phyloP scores from a whole-genome alignment of 352 stramenopile species.

The Globisporangium sylvaticum region DNA sequence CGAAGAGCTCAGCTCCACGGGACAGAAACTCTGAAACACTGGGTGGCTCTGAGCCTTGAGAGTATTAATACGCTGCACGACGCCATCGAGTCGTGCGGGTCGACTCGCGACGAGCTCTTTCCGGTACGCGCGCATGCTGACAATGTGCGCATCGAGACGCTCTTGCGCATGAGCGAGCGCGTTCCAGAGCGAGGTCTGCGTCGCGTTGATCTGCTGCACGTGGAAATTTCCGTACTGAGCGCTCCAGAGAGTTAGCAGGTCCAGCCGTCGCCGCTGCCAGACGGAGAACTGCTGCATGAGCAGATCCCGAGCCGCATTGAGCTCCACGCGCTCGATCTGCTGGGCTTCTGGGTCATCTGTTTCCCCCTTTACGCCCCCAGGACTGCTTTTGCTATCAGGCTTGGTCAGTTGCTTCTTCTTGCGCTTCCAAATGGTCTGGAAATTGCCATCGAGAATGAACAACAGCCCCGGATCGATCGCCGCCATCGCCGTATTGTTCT shows the following conservation, averaged over 20 bases:
- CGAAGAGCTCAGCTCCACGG: slow-evolving; percentile 41
- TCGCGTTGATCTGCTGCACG: slow-evolving; percentile 38
- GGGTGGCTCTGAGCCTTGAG: slow-evolving; percentile 29
- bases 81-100: slow-evolving; percentile 22
- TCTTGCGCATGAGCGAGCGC: slow-evolving; percentile 22
- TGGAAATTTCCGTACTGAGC: slow-evolving; percentile 44
- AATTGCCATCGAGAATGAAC: slow-evolving; percentile 42
- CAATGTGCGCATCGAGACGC: slow-evolving; percentile 26
- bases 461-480: slow-evolving; percentile 42
- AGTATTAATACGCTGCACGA: slow-evolving; percentile 23
- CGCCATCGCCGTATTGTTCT: slow-evolving; percentile 13
- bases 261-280: slow-evolving; percentile 46
- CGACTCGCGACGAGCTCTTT: slow-evolving; percentile 29
- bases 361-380: neutral
- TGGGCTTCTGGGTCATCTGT: neutral
- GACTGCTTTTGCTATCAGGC: neutral
- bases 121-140: slow-evolving; percentile 12
- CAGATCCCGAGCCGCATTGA: slow-evolving; percentile 11
- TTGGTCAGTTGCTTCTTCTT: neutral
- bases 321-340: slow-evolving; percentile 3
- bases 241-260: slow-evolving; percentile 45
- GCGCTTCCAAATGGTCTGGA: slow-evolving; percentile 26
- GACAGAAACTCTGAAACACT: slow-evolving; percentile 50
- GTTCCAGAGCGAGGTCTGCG: slow-evolving; percentile 42
- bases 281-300: slow-evolving; percentile 24